A percentile compares a stretch with the other conserved stretches of the same genome.
Evolutionary conservation across 805 yeast species (phyloP).

Genomic region (Cyberlindnera mississippiensis): DNA sequence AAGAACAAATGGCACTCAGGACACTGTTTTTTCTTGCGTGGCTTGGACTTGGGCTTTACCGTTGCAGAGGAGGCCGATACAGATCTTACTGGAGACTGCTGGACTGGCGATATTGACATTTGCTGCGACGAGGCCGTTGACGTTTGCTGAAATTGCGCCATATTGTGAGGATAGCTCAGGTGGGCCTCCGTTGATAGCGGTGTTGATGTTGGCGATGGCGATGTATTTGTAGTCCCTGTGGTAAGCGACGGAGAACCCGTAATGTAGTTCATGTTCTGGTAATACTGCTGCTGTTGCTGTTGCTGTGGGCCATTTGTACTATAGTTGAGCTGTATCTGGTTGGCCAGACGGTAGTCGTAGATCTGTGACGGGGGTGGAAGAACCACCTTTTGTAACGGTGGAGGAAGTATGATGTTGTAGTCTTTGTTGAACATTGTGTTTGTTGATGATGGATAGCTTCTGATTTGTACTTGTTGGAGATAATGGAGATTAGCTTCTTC

Average conservation of each 20-base stretch:
- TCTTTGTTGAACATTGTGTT: conserved; percentile 8
- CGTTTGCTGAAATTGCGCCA: background rate
- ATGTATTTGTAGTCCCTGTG: conserved; percentile 8
- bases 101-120: too few relatives aligned
- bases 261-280: conserved; percentile 11
- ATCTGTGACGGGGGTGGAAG: conserved; percentile 19
- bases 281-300: conserved; percentile 5
- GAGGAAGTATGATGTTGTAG: conserved; percentile 18
- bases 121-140: too few relatives aligned
- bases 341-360: conserved; percentile 12
- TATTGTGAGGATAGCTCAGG: conserved; percentile 1
- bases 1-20: conserved; percentile 65
- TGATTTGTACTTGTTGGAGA: too few relatives aligned
- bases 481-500: too few relatives aligned
- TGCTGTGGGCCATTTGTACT: conserved; percentile 11
- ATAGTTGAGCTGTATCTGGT: conserved; percentile 9
- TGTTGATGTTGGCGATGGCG: conserved; percentile 8
- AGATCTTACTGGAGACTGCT: too few relatives aligned
- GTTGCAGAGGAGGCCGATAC: too few relatives aligned
- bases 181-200: conserved; percentile 7
- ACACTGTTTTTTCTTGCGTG: conserved; percentile 67
- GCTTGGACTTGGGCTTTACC: conserved; percentile 28
- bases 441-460: too few relatives aligned
- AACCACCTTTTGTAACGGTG: conserved; percentile 18
- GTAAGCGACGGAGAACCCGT: conserved; percentile 2